These are phyloP conservation scores for Monotropa hypopitys DNA, from an alignment of 179 eudicot genomes.

Conservation along the genomic window DNA sequence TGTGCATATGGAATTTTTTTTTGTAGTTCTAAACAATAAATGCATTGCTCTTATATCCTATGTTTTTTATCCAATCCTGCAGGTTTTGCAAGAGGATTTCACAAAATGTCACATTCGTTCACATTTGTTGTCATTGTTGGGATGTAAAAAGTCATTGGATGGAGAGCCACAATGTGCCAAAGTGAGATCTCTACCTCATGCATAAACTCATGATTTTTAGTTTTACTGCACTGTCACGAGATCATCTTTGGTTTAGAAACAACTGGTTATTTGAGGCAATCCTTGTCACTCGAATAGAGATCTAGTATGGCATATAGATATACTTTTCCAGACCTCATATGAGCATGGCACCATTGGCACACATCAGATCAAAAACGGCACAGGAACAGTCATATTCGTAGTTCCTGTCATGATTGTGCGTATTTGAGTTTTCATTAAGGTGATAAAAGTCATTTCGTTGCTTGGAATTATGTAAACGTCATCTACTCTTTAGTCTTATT, in stretches of 20 bases:
- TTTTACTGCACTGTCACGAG: neutral
- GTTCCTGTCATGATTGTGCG: neutral
- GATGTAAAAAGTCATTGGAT: slow-evolving; percentile 29
- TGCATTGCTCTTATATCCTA: neutral
- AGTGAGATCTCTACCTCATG: slow-evolving; percentile 29
- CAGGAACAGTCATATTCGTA: neutral
- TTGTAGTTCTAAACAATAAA: neutral
- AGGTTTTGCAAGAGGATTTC: slow-evolving; percentile 87
- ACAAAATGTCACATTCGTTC: slow-evolving; percentile 64
- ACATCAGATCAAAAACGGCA: neutral
- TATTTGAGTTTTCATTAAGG: neutral
- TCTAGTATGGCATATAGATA: neutral
- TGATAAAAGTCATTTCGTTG: neutral
- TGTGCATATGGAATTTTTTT: neutral
- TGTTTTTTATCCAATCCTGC: slow-evolving; percentile 16
- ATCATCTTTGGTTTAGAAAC: neutral
- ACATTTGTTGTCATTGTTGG: slow-evolving; percentile 51
- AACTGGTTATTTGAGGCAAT: neutral
- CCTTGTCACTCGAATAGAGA: neutral
- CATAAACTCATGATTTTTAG: neutral
- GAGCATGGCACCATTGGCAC: neutral
- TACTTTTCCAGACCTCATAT: neutral
- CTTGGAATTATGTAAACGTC: neutral
- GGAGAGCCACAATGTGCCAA: slow-evolving; percentile 41
- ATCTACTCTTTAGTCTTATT: neutral